Evolutionary conservation across 2,329 filamentous ascomycete species (phyloP), one percentile per base, ranked within the genome.

Genomic region (Fusarium veterinarium): DNA sequence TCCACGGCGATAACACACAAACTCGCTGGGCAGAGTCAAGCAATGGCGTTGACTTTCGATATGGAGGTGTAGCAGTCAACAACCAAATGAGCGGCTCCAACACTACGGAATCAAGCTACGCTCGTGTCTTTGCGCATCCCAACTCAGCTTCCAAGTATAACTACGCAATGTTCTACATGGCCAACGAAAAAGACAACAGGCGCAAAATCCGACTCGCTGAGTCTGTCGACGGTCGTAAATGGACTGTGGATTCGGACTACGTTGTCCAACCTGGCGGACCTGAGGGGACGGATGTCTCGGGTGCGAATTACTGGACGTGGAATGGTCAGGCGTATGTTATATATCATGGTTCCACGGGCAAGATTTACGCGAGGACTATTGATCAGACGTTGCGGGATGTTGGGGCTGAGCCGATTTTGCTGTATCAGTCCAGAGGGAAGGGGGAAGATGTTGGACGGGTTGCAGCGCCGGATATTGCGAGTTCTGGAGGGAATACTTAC

Each of bases 161-260:
- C 0, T 78, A 77, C 23, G 76, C 68, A 44, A 78, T 78, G 76
- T 78, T 78, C 38, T 78, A 77, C 62, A 78, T 78, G 76, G 75
- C 46, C 46, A 78, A 78, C 30, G 76, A 77, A 38, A 23, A 48
- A 0, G 69, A 78, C 41, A 69, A 77, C 42, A 52, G 58, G 4
- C 76, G 76, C 38, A 75, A 76, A 14, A 78, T 78, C 5, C 64
- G 76, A 5, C 67, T 77, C 5, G 76, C 76, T 4, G 76, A 78
- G 60, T 78, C 76, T 6, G 19, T 28, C 0, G 76, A 78, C 16
- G 76, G 76, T 10, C 63, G 61, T 8, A 52, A 52, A 7, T 78
- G 76, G 76, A 55, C 35, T 16, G 69, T 73, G 3, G 65, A 60
- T 4, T 58, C 69, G 5, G 45, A 73, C 1, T 73, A 73, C 6